Conservation (phyloP, 108 stramenopile genomes). For the Thalassiosira profunda region DNA sequence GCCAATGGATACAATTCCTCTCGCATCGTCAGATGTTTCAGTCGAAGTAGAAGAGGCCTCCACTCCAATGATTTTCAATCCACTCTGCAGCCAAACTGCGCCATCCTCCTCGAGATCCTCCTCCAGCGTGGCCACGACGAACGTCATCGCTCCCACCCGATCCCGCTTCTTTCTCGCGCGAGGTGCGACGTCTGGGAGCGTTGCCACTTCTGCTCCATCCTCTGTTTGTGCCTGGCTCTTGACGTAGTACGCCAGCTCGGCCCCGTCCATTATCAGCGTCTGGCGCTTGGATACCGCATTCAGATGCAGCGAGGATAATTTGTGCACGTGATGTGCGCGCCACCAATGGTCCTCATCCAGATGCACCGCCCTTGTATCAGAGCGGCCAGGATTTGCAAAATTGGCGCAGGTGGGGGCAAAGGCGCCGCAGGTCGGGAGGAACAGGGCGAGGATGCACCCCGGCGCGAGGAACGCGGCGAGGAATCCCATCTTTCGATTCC, state of each 20-base stretch:
- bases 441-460: too few species aligned
- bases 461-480: too few species aligned
- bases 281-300: slow-evolving; percentile 11
- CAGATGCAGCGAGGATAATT: too few species aligned
- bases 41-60: not conserved
- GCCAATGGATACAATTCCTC: not conserved
- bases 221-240: slow-evolving; percentile 3
- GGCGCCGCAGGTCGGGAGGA: too few species aligned
- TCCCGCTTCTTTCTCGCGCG: not conserved
- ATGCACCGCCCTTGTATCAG: too few species aligned
- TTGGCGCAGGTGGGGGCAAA: too few species aligned
- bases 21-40: not conserved
- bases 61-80: not conserved
- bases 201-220: not conserved
- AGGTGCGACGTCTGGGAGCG: slow-evolving; percentile 13
- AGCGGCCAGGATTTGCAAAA: too few species aligned
- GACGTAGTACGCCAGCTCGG: slow-evolving; percentile 14
- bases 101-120: not conserved
- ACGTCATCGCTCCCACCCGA: slow-evolving; percentile 4
- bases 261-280: slow-evolving; percentile 13
- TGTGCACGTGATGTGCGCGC: too few species aligned
- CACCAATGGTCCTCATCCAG: too few species aligned
- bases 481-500: too few species aligned
- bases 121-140: not conserved
- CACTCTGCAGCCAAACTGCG: not conserved